Evolutionary conservation across 306 rosid genomes (phyloP).

Genomic region (Lupinus albus): DNA sequence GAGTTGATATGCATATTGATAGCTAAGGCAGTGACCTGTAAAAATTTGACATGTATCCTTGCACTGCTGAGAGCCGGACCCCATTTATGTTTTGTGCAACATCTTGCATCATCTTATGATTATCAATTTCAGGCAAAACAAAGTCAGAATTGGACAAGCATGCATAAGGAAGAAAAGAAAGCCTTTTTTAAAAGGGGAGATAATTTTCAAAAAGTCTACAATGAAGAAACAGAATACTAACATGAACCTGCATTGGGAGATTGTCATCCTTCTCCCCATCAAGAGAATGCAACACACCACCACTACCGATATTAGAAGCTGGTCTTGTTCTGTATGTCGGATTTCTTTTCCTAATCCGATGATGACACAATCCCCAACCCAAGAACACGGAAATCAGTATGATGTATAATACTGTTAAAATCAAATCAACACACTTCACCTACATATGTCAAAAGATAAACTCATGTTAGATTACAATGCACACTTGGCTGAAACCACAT

Average conservation of each 20-base stretch:
- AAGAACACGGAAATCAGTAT: conserved; percentile 62
- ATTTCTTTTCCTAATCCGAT: conserved; percentile 59
- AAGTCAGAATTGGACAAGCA: conserved; percentile 26
- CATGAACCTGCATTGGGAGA: conserved; percentile 76
- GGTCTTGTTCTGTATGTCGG: conserved; percentile 55
- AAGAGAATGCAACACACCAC: conserved; percentile 52
- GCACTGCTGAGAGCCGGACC: conserved; percentile 82
- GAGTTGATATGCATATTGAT: conserved; percentile 35
- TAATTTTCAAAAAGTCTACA: conserved; percentile 24
- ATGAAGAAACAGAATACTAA: conserved; percentile 38
- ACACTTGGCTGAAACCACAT: conserved; percentile 6
- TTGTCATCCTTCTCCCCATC: conserved; percentile 70
- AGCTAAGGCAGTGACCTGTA: conserved; percentile 61
- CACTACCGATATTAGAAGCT: conserved; percentile 55
- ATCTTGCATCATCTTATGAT: conserved; percentile 71
- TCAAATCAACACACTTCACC: conserved; percentile 85
- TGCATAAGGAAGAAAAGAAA: conserved; percentile 30
- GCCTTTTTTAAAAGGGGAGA: conserved; percentile 25
- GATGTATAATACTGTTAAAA: conserved; percentile 67
- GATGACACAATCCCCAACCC: conserved; percentile 85
- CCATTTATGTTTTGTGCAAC: conserved; percentile 53
- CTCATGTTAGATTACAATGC: conserved; percentile 39
- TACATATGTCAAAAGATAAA: conserved; percentile 52
- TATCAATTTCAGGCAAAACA: conserved; percentile 37
- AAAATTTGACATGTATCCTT: conserved; percentile 82